Evolutionary conservation across 192 early-diverging fungal species (phyloP).

Genomic region (Piromyces sp.): DNA sequence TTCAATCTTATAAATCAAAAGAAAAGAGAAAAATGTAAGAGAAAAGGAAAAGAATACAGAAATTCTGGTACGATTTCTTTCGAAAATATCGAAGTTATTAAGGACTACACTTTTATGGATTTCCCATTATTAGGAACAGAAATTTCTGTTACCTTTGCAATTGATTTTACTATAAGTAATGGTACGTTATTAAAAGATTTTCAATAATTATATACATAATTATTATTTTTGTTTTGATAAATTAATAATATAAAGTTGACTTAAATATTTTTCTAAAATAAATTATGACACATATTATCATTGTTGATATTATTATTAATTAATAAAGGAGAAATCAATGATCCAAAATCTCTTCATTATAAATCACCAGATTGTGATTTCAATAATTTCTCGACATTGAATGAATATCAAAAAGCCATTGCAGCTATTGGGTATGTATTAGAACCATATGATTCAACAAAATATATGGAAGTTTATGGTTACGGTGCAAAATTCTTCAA

Average conservation of each 20-base stretch:
- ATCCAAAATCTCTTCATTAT: background rate
- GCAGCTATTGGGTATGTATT: background rate
- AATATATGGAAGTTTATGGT: background rate
- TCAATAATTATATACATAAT: no score
- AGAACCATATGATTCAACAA: background rate
- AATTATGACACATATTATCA: no score
- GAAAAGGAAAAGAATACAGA: background rate
- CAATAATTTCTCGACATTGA: background rate
- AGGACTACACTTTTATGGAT: background rate
- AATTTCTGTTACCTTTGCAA: background rate
- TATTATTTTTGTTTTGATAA: no score
- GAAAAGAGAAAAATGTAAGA: background rate
- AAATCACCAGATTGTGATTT: background rate
- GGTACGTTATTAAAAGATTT: background rate
- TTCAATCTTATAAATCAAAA: background rate
- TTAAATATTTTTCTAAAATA: no score
- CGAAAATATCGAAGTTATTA: background rate
- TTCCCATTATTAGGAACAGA: background rate
- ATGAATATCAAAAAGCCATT: background rate
- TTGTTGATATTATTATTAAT: no score
- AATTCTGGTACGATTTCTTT: background rate
- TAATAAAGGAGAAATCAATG: background rate
- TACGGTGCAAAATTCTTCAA: background rate
- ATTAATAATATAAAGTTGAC: no score
- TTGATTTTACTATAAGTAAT: background rate